phyloP scores from a whole-genome alignment of 2,329 filamentous ascomycete genomes.

The Cladophialophora chaetospira region DNA sequence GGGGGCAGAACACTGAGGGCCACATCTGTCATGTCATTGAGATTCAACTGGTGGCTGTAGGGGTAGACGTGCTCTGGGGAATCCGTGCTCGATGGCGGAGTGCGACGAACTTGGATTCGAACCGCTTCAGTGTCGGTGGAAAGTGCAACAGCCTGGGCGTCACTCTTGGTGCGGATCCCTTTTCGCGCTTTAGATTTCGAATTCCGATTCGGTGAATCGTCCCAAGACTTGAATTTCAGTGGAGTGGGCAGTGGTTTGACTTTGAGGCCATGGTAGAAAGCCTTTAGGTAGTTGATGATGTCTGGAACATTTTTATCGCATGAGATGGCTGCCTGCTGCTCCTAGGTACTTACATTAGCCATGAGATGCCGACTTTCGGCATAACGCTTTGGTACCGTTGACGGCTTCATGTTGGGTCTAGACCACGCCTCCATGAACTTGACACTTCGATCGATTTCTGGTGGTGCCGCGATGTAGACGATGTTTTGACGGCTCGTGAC shows the following conservation, averaged over 20 bases:
- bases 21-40: slow-evolving; percentile 63
- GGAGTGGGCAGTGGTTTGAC: slow-evolving; percentile 48
- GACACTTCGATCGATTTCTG: neutral
- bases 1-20: slow-evolving; percentile 55
- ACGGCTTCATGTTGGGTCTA: slow-evolving; percentile 42
- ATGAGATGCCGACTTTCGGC: slow-evolving; percentile 32
- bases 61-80: slow-evolving; percentile 22
- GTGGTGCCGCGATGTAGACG: slow-evolving; percentile 48
- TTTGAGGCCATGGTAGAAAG: slow-evolving; percentile 58
- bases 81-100: slow-evolving; percentile 42
- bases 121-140: slow-evolving; percentile 41
- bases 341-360: slow-evolving; percentile 43
- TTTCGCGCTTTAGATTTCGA: slow-evolving; percentile 32
- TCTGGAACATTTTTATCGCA: slow-evolving; percentile 34
- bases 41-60: slow-evolving; percentile 53
- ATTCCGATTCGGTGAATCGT: slow-evolving; percentile 13
- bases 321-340: neutral
- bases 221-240: slow-evolving; percentile 54
- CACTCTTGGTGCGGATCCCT: slow-evolving; percentile 31
- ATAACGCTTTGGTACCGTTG: slow-evolving; percentile 45
- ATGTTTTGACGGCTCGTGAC: slow-evolving; percentile 50
- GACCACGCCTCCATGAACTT: neutral
- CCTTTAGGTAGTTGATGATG: slow-evolving; percentile 47
- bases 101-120: slow-evolving; percentile 55
- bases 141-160: slow-evolving; percentile 49